These are phyloP conservation scores for Pseudogymnoascus destructans DNA, from an alignment of 2,329 filamentous ascomycete species.

Conservation along the genomic window DNA sequence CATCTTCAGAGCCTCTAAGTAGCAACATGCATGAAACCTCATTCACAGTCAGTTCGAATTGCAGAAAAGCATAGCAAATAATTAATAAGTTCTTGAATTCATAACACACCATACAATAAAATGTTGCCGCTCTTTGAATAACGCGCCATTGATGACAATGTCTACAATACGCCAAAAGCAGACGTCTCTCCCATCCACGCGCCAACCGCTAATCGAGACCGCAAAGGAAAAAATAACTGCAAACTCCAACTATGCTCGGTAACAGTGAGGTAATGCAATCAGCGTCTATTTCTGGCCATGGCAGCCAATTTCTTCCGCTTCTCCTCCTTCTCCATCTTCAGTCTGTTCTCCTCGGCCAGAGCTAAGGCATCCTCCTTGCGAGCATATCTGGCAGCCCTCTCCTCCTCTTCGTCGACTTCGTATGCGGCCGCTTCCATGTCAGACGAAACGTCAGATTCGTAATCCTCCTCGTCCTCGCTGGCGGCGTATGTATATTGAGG, in stretches of 20 bases:
- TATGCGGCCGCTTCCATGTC: conserved; percentile 69
- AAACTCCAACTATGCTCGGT: conserved; percentile 3
- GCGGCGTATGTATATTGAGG: conserved; percentile 28
- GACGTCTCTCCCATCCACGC: conserved; percentile 1
- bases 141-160: conserved; percentile 4
- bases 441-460: conserved; percentile 53
- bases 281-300: conserved; percentile 22
- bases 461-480: conserved; percentile 47
- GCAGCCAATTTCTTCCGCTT: conserved; percentile 23
- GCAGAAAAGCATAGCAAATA: background rate
- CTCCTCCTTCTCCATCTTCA: conserved; percentile 50
- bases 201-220: conserved; percentile 7
- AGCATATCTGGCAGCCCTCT: conserved; percentile 45
- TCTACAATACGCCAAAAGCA: conserved; percentile 6
- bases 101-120: conserved; percentile 4
- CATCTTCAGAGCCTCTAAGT: background rate
- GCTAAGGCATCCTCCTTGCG: conserved; percentile 55
- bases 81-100: background rate
- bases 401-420: conserved; percentile 62
- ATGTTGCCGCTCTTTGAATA: background rate
- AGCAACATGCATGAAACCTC: background rate
- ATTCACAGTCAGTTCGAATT: background rate
- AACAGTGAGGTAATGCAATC: conserved; percentile 7
- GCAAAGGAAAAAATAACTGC: background rate
- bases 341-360: conserved; percentile 45